Conservation (phyloP, 2,329 filamentous ascomycete genomes). For the Ophiocordyceps unilateralis region DNA sequence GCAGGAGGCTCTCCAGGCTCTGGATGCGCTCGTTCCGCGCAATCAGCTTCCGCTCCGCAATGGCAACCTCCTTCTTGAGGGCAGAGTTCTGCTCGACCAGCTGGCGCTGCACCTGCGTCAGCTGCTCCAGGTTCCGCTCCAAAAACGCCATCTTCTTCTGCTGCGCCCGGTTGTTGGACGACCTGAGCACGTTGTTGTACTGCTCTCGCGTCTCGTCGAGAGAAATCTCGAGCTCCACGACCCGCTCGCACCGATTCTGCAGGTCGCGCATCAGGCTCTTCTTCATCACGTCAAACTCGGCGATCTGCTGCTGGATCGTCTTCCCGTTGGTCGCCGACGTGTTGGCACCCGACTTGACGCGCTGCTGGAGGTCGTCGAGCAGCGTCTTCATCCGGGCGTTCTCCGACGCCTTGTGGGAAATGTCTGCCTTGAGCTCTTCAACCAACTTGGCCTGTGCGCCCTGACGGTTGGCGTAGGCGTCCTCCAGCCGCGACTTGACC, state of each 20-base stretch:
- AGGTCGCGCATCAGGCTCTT: slow-evolving; percentile 98
- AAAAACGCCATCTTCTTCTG: slow-evolving; percentile 99
- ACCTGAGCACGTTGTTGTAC: slow-evolving; percentile 95
- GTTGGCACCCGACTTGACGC: slow-evolving; percentile 43
- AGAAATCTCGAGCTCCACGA: slow-evolving; percentile 95
- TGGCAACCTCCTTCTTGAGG: slow-evolving; percentile 97
- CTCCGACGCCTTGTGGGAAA: slow-evolving; percentile 63
- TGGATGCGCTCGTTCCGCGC: slow-evolving; percentile 94
- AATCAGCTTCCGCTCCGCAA: slow-evolving; percentile 92
- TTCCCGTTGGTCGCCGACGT: slow-evolving; percentile 62
- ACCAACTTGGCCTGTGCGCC: slow-evolving; percentile 56
- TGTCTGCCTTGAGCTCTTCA: slow-evolving; percentile 59
- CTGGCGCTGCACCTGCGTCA: slow-evolving; percentile 93
- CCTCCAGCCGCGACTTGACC: slow-evolving; percentile 62
- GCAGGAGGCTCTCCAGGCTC: slow-evolving; percentile 76
- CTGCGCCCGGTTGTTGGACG: slow-evolving; percentile 93
- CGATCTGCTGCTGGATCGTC: slow-evolving; percentile 92
- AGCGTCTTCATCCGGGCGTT: slow-evolving; percentile 65
- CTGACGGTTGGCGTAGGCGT: slow-evolving; percentile 60
- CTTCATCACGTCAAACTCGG: slow-evolving; percentile 99
- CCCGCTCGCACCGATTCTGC: slow-evolving; percentile 93
- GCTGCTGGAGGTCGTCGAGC: slow-evolving; percentile 63
- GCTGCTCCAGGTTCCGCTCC: slow-evolving; percentile 91
- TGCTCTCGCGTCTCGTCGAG: slow-evolving; percentile 95
- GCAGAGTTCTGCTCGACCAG: slow-evolving; percentile 95